Percentiles rank a stretch among this genome's conserved stretches.
These are phyloP conservation scores for Elsinoe batatas DNA, from an alignment of 2,329 filamentous ascomycete species.

Conservation along the genomic window DNA sequence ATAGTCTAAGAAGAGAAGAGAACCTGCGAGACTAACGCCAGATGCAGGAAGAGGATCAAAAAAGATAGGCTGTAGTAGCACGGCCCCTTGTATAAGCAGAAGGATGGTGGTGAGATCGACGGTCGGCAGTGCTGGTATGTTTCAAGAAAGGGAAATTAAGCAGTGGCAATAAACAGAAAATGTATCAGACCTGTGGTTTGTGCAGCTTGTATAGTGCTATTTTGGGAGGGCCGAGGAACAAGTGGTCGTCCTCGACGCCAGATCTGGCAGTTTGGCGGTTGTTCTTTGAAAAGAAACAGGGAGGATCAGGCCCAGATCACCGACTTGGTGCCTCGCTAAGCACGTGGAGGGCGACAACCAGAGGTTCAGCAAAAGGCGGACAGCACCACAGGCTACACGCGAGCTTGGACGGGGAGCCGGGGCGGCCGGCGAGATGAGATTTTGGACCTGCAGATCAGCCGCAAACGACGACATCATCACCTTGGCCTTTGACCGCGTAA, in stretches of 20 bases:
- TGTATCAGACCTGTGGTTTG: constrained; percentile 11
- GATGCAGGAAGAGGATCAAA: background rate
- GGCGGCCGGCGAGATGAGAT: background rate
- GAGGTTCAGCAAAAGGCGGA: background rate
- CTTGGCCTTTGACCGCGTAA: background rate
- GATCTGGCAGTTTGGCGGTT: constrained; percentile 1
- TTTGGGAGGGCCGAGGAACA: background rate
- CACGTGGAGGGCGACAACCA: constrained; percentile 4
- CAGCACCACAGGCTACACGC: too few relatives aligned
- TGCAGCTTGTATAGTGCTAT: constrained; percentile 1
- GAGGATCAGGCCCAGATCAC: constrained; percentile 6
- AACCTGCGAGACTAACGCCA: background rate
- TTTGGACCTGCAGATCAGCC: background rate
- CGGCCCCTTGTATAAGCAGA: background rate
- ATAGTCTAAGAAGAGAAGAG: background rate
- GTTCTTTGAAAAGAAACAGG: background rate
- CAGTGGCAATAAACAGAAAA: background rate
- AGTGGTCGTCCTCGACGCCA: background rate
- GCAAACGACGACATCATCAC: background rate
- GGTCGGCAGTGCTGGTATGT: background rate
- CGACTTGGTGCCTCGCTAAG: constrained; percentile 2
- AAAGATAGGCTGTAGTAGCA: background rate
- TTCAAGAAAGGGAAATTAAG: background rate
- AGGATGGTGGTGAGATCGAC: background rate
- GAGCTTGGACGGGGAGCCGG: background rate